A percentile compares a stretch with the other conserved stretches of the same genome.
Conservation (phyloP, 176 grass and related monocot genomes). For the Tuctoria greenei region DNA sequence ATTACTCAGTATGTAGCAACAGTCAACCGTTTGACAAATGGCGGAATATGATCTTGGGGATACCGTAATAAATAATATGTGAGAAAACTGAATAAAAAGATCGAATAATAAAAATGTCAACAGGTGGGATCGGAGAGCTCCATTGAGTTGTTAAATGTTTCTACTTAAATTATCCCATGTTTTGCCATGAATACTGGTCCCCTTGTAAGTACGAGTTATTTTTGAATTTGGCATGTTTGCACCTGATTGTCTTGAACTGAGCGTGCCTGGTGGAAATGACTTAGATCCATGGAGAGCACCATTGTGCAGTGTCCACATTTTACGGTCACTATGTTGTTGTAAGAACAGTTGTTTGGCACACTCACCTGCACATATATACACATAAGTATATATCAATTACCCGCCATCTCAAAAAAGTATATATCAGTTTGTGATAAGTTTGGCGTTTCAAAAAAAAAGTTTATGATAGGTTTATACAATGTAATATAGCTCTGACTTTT, state of each 20-base stretch:
- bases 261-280: constrained; percentile 51
- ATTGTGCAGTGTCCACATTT: constrained; percentile 91
- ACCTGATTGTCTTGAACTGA: constrained; percentile 77
- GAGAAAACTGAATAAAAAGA: background rate
- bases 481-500: background rate
- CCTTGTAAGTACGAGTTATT: background rate
- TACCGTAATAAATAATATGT: background rate
- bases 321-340: constrained; percentile 80
- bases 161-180: background rate
- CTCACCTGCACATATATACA: constrained; percentile 77
- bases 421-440: too few species aligned
- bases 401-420: too few species aligned
- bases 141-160: background rate
- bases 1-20: background rate
- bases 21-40: background rate
- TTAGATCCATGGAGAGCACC: constrained; percentile 84
- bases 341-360: constrained; percentile 71
- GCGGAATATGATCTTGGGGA: background rate
- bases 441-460: too few species aligned
- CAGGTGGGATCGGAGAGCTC: background rate
- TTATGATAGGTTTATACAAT: background rate
- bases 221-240: background rate
- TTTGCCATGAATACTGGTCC: background rate
- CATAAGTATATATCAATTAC: background rate
- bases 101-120: background rate